Evolutionary conservation across 179 eudicot species (phyloP).

Genomic region (Nepenthes alata): DNA sequence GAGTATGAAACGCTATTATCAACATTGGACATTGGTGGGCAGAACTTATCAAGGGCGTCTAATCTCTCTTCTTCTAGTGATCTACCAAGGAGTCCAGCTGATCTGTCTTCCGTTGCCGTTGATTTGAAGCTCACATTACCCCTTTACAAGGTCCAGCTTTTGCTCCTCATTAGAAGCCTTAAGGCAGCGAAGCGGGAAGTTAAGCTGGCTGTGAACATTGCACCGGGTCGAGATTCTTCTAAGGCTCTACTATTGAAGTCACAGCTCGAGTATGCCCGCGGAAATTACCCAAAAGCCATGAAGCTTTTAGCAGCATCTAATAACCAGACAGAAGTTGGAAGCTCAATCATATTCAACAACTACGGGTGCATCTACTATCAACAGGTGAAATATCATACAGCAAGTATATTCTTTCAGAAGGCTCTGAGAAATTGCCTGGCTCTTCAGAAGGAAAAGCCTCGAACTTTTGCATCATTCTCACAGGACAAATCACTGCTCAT

Average conservation of each 20-base stretch:
- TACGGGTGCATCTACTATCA: constrained; percentile 81
- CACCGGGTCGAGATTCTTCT: constrained; percentile 72
- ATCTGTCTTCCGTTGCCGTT: constrained; percentile 38
- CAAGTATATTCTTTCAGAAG: constrained; percentile 60
- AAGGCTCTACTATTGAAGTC: constrained; percentile 80
- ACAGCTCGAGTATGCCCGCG: constrained; percentile 87
- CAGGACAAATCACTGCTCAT: constrained; percentile 74
- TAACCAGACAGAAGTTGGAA: constrained; percentile 50
- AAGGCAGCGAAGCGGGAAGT: constrained; percentile 96
- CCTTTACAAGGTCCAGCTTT: constrained; percentile 61
- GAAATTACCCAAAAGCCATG: constrained; percentile 70
- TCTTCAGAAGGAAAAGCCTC: constrained; percentile 59
- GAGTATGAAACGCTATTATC: constrained; percentile 72
- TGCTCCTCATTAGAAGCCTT: constrained; percentile 62
- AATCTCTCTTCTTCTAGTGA: constrained; percentile 42
- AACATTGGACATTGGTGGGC: constrained; percentile 54
- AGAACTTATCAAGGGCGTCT: constrained; percentile 41
- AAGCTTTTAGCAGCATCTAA: constrained; percentile 80
- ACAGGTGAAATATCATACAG: constrained; percentile 57
- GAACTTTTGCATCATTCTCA: constrained; percentile 47
- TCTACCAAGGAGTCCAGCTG: constrained; percentile 30
- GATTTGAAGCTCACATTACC: constrained; percentile 78
- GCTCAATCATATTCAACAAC: constrained; percentile 57
- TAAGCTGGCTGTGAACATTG: constrained; percentile 68
- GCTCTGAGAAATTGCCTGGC: constrained; percentile 53